These are phyloP conservation scores for Phaeosphaeria sp. DNA, from an alignment of 2,329 filamentous ascomycete species.

Conservation along the genomic window DNA sequence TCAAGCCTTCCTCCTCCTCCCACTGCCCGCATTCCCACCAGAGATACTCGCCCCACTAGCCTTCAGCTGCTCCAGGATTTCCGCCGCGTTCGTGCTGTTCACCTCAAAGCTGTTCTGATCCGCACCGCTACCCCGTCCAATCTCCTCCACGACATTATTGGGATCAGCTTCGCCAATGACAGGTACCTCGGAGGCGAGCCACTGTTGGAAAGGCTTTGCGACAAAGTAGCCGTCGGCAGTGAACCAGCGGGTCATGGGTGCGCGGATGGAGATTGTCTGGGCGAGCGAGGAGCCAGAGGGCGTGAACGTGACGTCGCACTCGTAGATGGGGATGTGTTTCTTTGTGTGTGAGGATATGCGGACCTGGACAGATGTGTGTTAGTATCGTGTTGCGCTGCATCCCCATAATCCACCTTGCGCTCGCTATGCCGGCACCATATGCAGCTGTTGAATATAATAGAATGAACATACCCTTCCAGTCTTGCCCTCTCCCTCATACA, in stretches of 20 bases:
- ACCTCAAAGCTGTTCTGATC: slow-evolving; percentile 34
- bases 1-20: slow-evolving; percentile 42
- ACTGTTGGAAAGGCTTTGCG: slow-evolving; percentile 76
- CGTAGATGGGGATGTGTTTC: slow-evolving; percentile 84
- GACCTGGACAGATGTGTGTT: slow-evolving; percentile 59
- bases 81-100: slow-evolving; percentile 38
- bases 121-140: slow-evolving; percentile 44
- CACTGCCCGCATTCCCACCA: slow-evolving; percentile 31
- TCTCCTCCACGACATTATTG: slow-evolving; percentile 55
- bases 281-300: slow-evolving; percentile 39
- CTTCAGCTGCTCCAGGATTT: slow-evolving; percentile 47
- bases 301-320: slow-evolving; percentile 68
- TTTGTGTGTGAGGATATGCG: slow-evolving; percentile 73
- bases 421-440: too few relatives aligned
- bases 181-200: slow-evolving; percentile 73
- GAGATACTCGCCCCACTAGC: slow-evolving; percentile 36
- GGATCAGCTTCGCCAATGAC: slow-evolving; percentile 71
- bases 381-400: too few relatives aligned
- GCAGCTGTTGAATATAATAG: too few relatives aligned
- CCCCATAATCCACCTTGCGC: too few relatives aligned
- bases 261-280: slow-evolving; percentile 62
- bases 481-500: slow-evolving; percentile 78
- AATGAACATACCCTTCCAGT: slow-evolving; percentile 68
- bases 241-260: slow-evolving; percentile 78
- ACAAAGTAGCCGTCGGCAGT: slow-evolving; percentile 75